Conservation (phyloP, 2,329 filamentous ascomycete genomes). For the Cordyceps javanica region DNA sequence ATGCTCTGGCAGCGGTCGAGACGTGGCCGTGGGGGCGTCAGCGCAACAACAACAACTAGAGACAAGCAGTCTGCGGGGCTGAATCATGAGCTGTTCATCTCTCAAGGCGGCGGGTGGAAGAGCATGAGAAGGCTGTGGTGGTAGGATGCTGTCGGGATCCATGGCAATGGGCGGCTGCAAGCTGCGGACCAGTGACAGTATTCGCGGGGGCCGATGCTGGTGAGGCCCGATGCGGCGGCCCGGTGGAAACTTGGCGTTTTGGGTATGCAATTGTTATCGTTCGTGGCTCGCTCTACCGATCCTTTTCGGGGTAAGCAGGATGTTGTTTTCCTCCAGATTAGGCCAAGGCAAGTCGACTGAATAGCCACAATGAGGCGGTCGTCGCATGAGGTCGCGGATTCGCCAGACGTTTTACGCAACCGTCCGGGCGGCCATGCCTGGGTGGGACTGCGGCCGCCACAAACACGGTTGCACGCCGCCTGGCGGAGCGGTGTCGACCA, state of each 20-base stretch:
- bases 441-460: constrained; percentile 8
- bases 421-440: constrained; percentile 5
- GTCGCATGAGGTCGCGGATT: constrained; percentile 3
- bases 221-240: constrained; percentile 9
- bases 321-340: constrained; percentile 1
- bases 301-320: not conserved
- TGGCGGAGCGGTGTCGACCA: not conserved
- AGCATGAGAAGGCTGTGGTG: not conserved
- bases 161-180: constrained; percentile 9
- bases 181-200: constrained; percentile 4
- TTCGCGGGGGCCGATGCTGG: constrained; percentile 6
- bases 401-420: constrained; percentile 2
- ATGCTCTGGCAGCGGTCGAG: not conserved
- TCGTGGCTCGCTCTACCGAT: not conserved
- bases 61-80: not conserved
- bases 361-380: not conserved
- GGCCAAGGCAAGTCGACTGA: not conserved
- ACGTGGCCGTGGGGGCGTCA: constrained; percentile 5
- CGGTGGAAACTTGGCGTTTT: constrained; percentile 8
- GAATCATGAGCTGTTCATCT: not conserved
- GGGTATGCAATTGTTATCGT: not conserved
- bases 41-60: constrained; percentile 6
- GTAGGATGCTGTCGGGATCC: constrained; percentile 2
- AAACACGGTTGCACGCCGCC: constrained; percentile 2
- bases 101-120: not conserved